phyloP scores from a whole-genome alignment of 1,284 basidiomycete species.

The Gomphus sp. region DNA sequence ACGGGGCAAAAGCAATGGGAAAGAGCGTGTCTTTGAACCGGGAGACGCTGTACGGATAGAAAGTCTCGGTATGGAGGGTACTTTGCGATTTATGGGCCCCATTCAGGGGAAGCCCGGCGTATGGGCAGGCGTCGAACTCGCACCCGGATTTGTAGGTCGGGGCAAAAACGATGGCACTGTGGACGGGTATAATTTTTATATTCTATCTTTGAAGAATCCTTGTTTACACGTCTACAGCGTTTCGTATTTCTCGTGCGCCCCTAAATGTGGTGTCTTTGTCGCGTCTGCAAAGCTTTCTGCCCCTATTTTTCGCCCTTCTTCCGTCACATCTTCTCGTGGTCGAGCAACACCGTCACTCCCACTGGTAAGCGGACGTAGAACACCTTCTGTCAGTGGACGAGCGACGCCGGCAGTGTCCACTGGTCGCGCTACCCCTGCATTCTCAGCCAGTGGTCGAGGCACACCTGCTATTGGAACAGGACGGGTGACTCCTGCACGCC shows the following conservation, averaged over 20 bases:
- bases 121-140: conserved; percentile 90
- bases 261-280: conserved; percentile 87
- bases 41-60: conserved; percentile 82
- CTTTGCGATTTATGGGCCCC: conserved; percentile 67
- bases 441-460: conserved; percentile 31
- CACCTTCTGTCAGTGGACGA: conserved; percentile 32
- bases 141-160: conserved; percentile 77
- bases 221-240: conserved; percentile 33
- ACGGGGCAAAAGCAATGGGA: conserved; percentile 29
- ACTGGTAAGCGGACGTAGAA: conserved; percentile 25
- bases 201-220: conserved; percentile 8
- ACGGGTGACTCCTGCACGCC: conserved; percentile 36
- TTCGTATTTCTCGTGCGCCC: conserved; percentile 82
- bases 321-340: conserved; percentile 64
- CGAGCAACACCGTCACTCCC: conserved; percentile 16
- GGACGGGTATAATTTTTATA: conserved; percentile 46
- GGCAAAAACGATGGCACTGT: conserved; percentile 96
- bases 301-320: conserved; percentile 61
- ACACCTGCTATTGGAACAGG: conserved; percentile 25
- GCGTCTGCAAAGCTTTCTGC: conserved; percentile 71
- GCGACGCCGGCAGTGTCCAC: conserved; percentile 31
- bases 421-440: conserved; percentile 23
- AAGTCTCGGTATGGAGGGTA: conserved; percentile 78
- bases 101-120: conserved; percentile 80
- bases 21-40: conserved; percentile 41